Base-by-base conservation (phyloP, 108 stramenopile species). In the Cyclotella cryptica region DNA sequence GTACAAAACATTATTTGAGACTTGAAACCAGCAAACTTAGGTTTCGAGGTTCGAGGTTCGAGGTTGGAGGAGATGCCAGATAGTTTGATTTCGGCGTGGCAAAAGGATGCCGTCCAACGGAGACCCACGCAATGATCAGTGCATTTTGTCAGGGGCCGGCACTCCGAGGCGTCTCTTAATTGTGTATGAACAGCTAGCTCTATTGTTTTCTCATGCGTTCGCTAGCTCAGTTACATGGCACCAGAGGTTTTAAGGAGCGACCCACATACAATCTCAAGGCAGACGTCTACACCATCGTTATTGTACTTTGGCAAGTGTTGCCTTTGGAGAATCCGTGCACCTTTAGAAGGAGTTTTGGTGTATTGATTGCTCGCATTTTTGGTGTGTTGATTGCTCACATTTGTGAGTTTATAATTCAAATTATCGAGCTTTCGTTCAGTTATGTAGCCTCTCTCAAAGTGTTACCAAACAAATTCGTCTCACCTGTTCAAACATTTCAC, bases 181-280 rank as follows among this genome's bases (percentile, higher is more conserved):
- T n/a, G n/a, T n/a, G n/a, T n/a, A n/a, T n/a, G n/a, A n/a, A n/a
- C n/a, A n/a, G n/a, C n/a, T n/a, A n/a, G n/a, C n/a, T n/a, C n/a
- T n/a, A n/a, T n/a, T n/a, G n/a, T n/a, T n/a, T n/a, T n/a, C n/a
- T n/a, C n/a, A n/a, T n/a, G n/a, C n/a, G n/a, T n/a, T n/a, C n/a
- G n/a, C n/a, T n/a, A n/a, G n/a, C n/a, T n/a, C n/a, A n/a, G 79
- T 19, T 94, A 94, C 62, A 96, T 96, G 96, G 91, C 88, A 12
- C 94, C 94, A 6, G 94, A 95, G 55, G 76, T 92, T 11, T 64
- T 76, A 8, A 69, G 63, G 18, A 77, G 74, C 28, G 74, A 69
- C 24, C 54, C 0, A 30, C 19, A 9, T 94, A 94, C 85, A 90
- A 90, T 66, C 27, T 74, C 14, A 85, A 76, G 45, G 86, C 86